phyloP scores from a whole-genome alignment of 805 yeast genomes.

The Kockiozyma suomiensis region DNA sequence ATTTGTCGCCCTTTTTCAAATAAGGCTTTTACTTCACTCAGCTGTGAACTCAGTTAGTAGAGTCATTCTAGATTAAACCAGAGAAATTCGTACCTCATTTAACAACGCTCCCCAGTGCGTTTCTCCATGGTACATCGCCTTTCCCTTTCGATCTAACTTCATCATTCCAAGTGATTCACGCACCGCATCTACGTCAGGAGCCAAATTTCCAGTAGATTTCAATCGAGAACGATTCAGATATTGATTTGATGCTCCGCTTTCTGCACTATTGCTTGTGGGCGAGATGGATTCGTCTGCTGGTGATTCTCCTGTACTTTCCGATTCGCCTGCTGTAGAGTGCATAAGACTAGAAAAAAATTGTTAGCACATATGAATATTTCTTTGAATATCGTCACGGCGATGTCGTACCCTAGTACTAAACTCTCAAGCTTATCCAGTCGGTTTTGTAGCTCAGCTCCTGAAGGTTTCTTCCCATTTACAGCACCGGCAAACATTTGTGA shows the following conservation, averaged over 20 bases:
- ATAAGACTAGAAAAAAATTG: slow-evolving; percentile 10
- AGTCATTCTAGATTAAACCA: slow-evolving; percentile 28
- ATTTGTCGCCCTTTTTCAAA: slow-evolving; percentile 20
- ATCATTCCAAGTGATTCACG: slow-evolving; percentile 43
- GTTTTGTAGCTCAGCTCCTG: slow-evolving; percentile 35
- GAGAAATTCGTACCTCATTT: slow-evolving; percentile 35
- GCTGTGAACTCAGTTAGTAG: slow-evolving; percentile 25
- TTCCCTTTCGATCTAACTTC: slow-evolving; percentile 42
- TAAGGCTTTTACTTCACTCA: slow-evolving; percentile 30
- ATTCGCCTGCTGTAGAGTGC: slow-evolving; percentile 20
- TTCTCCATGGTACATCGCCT: slow-evolving; percentile 43
- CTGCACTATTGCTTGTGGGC: not conserved
- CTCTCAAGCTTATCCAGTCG: slow-evolving; percentile 40
- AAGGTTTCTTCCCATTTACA: slow-evolving; percentile 9
- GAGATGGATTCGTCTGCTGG: slow-evolving; percentile 8
- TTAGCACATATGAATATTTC: not conserved
- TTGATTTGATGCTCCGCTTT: not conserved
- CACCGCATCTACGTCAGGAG: slow-evolving; percentile 32
- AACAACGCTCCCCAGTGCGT: slow-evolving; percentile 43
- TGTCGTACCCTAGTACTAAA: slow-evolving; percentile 35
- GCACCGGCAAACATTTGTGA: slow-evolving; percentile 12
- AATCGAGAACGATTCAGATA: not conserved
- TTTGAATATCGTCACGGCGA: not conserved
- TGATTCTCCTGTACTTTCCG: slow-evolving; percentile 27
- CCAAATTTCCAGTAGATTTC: slow-evolving; percentile 13